Evolutionary conservation across 2,329 filamentous ascomycete genomes (phyloP).

Genomic region (Penicillium sp.): DNA sequence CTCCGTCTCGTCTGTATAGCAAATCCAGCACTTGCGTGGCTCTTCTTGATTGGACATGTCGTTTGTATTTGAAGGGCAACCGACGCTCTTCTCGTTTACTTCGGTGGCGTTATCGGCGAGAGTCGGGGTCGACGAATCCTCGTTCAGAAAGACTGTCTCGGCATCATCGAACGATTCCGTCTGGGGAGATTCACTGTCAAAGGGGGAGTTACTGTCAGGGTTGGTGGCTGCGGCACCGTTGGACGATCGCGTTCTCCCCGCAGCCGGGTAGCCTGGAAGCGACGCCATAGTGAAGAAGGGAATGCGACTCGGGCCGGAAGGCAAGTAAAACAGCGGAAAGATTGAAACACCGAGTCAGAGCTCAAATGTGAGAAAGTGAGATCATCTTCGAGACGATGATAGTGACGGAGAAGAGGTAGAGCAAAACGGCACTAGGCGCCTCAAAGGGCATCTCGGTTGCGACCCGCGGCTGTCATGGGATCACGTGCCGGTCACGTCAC

Average conservation of each 20-base stretch:
- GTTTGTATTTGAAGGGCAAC: constrained; percentile 9
- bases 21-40: constrained; percentile 62
- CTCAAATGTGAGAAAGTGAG: background rate
- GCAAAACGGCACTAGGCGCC: background rate
- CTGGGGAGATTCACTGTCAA: constrained; percentile 8
- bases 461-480: constrained; percentile 4
- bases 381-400: constrained; percentile 2
- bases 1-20: constrained; percentile 62
- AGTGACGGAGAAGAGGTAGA: background rate
- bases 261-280: constrained; percentile 29
- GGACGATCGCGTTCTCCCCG: constrained; percentile 26
- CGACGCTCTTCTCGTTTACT: constrained; percentile 17
- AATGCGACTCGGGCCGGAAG: constrained; percentile 1
- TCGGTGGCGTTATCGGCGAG: constrained; percentile 11
- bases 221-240: constrained; percentile 21
- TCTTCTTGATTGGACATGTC: constrained; percentile 28
- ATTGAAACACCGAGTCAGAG: background rate
- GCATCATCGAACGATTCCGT: constrained; percentile 22
- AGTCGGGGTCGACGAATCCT: constrained; percentile 15
- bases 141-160: constrained; percentile 33
- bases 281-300: constrained; percentile 31
- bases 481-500: constrained; percentile 7
- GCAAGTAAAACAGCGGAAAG: constrained; percentile 1
- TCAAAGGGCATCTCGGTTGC: constrained; percentile 2
- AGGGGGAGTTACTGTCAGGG: constrained; percentile 11